Conservation (phyloP, 1,284 basidiomycete genomes). For the Leccinum proliferum region DNA sequence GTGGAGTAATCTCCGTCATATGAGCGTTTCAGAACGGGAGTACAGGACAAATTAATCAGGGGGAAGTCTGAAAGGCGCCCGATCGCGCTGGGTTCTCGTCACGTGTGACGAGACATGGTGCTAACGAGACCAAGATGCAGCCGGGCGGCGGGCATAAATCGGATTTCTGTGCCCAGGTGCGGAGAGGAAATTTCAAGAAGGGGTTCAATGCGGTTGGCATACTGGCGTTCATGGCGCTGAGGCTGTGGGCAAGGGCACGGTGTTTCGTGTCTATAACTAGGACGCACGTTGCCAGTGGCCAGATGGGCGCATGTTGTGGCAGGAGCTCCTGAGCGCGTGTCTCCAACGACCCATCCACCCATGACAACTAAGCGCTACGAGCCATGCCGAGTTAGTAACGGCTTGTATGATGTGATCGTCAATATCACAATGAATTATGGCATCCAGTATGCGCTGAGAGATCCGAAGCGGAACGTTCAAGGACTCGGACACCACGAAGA, state of each 20-base stretch:
- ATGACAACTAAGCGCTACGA: neutral
- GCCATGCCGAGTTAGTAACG: neutral
- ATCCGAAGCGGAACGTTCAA: neutral
- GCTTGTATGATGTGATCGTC: neutral
- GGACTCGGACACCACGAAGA: neutral
- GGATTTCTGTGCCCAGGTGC: neutral
- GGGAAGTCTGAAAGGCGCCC: neutral
- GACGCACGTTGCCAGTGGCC: neutral
- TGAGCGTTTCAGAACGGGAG: neutral
- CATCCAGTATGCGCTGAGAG: neutral
- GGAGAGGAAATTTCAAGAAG: neutral
- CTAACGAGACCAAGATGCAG: neutral
- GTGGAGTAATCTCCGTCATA: neutral
- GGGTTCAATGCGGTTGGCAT: neutral
- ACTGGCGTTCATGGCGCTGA: neutral
- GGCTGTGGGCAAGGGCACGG: neutral
- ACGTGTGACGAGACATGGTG: neutral
- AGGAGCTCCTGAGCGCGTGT: neutral
- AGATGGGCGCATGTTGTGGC: neutral
- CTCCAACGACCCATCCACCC: neutral
- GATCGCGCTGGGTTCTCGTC: neutral
- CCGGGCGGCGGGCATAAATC: neutral
- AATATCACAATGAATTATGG: neutral
- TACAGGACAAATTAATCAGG: neutral
- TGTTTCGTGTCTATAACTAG: neutral